Percentiles rank a stretch among this genome's conserved stretches.
phyloP scores from a whole-genome alignment of 371 early-diverging fungal genomes.

The Apophysomyces variabilis region DNA sequence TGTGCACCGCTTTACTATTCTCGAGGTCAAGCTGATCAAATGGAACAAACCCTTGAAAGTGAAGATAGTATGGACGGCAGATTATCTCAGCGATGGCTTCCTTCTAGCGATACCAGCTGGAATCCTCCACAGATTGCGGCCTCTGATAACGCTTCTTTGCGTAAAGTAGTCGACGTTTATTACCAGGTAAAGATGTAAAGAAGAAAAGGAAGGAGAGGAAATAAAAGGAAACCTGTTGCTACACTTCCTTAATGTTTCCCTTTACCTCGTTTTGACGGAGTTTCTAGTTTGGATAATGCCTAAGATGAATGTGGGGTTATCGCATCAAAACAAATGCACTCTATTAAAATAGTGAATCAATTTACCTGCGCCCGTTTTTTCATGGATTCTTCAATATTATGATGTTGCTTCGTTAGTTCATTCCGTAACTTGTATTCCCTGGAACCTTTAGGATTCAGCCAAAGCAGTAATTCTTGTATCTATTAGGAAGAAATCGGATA shows the following conservation, averaged over 20 bases:
- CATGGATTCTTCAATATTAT: constrained; percentile 45
- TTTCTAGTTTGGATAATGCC: constrained; percentile 14
- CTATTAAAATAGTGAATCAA: background rate
- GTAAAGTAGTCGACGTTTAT: constrained; percentile 11
- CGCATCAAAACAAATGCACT: background rate
- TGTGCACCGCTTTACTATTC: constrained; percentile 63
- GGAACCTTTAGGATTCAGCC: constrained; percentile 54
- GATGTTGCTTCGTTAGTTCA: constrained; percentile 42
- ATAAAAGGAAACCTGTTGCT: background rate
- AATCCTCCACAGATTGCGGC: background rate
- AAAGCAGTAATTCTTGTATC: constrained; percentile 47
- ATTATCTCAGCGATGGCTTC: background rate
- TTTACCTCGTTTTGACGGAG: constrained; percentile 12
- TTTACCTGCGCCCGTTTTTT: constrained; percentile 40
- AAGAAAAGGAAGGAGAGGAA: background rate
- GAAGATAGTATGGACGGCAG: background rate
- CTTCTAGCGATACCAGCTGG: background rate
- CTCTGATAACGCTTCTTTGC: constrained; percentile 3
- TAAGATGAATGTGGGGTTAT: background rate
- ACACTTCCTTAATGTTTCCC: constrained; percentile 5
- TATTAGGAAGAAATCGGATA: constrained; percentile 6
- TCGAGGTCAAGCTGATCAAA: constrained; percentile 54
- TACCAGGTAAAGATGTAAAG: constrained; percentile 10
- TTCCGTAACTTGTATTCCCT: constrained; percentile 45
- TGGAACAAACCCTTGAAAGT: constrained; percentile 14